A percentile compares a stretch with the other conserved stretches of the same genome.
Conservation (phyloP, 495 filamentous ascomycete species). For the Ascobolus immersus region DNA sequence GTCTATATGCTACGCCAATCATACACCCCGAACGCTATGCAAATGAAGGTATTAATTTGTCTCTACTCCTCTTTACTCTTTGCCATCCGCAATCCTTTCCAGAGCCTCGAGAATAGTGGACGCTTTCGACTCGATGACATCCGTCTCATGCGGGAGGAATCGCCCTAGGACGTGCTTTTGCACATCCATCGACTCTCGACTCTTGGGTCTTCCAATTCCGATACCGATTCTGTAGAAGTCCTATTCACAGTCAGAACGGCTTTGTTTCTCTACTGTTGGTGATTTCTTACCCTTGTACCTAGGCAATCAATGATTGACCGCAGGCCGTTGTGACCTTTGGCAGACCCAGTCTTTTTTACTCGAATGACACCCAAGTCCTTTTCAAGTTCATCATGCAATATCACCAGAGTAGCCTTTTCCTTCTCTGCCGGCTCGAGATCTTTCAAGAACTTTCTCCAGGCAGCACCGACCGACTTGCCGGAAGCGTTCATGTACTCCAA, state of each 20-base stretch:
- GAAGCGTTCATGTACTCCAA: slow-evolving; percentile 53
- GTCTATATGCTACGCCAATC: too few relatives aligned
- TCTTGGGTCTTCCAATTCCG: slow-evolving; percentile 43
- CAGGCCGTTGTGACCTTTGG: slow-evolving; percentile 58
- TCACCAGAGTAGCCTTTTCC: slow-evolving; percentile 27
- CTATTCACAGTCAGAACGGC: slow-evolving; percentile 9
- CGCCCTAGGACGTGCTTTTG: slow-evolving; percentile 40
- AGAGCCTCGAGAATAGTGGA: too few relatives aligned
- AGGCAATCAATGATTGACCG: slow-evolving; percentile 34
- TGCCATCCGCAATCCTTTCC: too few relatives aligned
- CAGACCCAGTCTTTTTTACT: slow-evolving; percentile 27
- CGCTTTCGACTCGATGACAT: slow-evolving; percentile 7
- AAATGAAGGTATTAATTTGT: too few relatives aligned
- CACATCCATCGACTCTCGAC: slow-evolving; percentile 30
- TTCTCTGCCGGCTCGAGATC: slow-evolving; percentile 19
- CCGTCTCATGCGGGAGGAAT: slow-evolving; percentile 30
- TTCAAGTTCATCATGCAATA: slow-evolving; percentile 72
- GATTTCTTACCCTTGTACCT: slow-evolving; percentile 6
- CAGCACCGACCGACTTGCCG: slow-evolving; percentile 27
- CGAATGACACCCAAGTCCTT: slow-evolving; percentile 36
- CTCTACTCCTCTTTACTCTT: too few relatives aligned
- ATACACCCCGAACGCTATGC: too few relatives aligned
- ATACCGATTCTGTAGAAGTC: slow-evolving; percentile 32
- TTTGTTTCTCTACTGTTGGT: background rate
- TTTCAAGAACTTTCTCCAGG: slow-evolving; percentile 18